Evolutionary conservation across 805 yeast species (phyloP).

Genomic region (Torulaspora delbrueckii): DNA sequence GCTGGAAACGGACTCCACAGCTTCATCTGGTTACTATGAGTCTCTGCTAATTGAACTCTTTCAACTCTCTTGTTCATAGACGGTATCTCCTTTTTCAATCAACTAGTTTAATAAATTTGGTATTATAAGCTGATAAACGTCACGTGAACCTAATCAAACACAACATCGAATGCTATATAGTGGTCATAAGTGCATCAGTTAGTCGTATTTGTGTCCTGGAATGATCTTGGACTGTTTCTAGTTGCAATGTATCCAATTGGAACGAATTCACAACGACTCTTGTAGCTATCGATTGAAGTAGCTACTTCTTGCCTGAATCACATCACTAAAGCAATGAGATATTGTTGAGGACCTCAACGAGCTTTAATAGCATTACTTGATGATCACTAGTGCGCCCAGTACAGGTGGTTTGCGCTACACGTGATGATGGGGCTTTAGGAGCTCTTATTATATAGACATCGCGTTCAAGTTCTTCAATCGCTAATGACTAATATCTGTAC

Average conservation of each 20-base stretch:
- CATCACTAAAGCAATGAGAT: neutral
- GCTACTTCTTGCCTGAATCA: neutral
- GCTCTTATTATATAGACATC: neutral
- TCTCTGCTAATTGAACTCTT: neutral
- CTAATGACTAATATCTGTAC: neutral
- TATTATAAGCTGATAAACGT: neutral
- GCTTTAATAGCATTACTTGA: neutral
- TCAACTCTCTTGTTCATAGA: neutral
- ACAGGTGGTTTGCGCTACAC: neutral
- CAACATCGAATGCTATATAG: no score
- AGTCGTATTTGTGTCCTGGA: no score
- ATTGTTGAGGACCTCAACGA: neutral
- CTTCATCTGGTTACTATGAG: constrained; percentile 4
- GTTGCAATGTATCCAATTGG: neutral
- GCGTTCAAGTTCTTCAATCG: neutral
- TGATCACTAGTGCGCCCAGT: neutral
- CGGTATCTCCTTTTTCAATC: neutral
- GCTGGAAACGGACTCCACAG: constrained; percentile 5
- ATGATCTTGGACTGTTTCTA: no score
- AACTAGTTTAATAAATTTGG: neutral
- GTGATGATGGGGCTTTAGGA: neutral
- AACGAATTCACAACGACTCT: neutral
- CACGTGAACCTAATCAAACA: neutral
- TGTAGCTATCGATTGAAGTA: neutral
- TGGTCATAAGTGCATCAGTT: no score